Conservation (phyloP, 192 early-diverging fungal genomes). For the Backusella luteola region DNA sequence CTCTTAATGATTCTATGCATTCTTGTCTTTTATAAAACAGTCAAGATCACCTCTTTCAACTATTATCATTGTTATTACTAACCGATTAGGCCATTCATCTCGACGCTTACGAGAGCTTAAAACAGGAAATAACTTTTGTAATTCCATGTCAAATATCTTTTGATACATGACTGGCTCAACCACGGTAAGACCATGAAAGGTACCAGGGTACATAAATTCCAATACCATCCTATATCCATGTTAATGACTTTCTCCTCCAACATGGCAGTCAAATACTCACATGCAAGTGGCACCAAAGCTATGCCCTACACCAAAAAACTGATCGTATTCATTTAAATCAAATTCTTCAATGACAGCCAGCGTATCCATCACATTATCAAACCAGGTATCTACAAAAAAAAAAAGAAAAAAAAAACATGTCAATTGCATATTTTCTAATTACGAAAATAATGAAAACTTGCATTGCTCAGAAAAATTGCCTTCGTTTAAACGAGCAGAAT, state of each 20-base stretch:
- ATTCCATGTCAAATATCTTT: constrained; percentile 22
- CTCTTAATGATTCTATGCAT: constrained; percentile 18
- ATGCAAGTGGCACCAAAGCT: constrained; percentile 43
- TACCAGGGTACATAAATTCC: constrained; percentile 15
- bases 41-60: background rate
- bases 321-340: constrained; percentile 20
- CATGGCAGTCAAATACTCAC: background rate
- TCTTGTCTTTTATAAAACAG: constrained; percentile 23
- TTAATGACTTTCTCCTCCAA: too few species aligned
- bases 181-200: constrained; percentile 9
- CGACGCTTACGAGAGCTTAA: constrained; percentile 42
- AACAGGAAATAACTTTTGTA: constrained; percentile 31
- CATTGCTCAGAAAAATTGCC: constrained; percentile 10
- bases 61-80: background rate
- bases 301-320: constrained; percentile 57
- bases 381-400: constrained; percentile 47
- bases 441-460: background rate
- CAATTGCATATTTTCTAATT: background rate
- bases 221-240: constrained; percentile 9
- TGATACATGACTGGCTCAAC: constrained; percentile 11
- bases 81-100: constrained; percentile 48
- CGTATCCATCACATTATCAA: constrained; percentile 47
- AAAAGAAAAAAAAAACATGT: background rate
- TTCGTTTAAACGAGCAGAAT: constrained; percentile 52
- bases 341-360: constrained; percentile 43